Evolutionary conservation across 2,329 filamentous ascomycete species (phyloP).

Genomic region (Dothistroma pini): DNA sequence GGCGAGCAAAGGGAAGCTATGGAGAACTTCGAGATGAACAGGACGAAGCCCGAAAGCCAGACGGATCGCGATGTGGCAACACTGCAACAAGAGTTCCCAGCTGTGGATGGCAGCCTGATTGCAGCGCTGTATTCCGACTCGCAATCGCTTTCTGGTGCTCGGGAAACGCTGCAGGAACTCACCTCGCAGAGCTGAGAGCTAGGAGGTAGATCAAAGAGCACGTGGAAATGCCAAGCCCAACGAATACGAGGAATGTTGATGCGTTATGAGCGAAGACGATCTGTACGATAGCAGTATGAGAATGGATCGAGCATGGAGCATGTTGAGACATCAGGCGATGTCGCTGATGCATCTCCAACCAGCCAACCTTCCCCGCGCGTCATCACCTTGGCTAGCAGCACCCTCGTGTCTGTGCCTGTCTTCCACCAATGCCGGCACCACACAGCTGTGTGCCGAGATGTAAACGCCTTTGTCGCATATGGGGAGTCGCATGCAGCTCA

Average conservation of each 20-base stretch:
- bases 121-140: slow-evolving; percentile 46
- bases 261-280: neutral
- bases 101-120: slow-evolving; percentile 44
- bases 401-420: neutral
- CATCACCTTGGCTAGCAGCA: neutral
- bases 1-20: slow-evolving; percentile 38
- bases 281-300: neutral
- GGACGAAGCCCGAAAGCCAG: slow-evolving; percentile 34
- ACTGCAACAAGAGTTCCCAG: slow-evolving; percentile 43
- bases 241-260: neutral
- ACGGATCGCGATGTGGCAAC: slow-evolving; percentile 42
- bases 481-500: neutral
- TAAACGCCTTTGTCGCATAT: neutral
- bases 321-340: neutral
- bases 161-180: slow-evolving; percentile 45
- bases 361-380: neutral
- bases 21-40: slow-evolving; percentile 45
- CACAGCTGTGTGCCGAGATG: neutral
- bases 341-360: neutral
- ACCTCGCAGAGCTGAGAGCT: slow-evolving; percentile 6
- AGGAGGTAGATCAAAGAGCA: too few relatives aligned
- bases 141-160: slow-evolving; percentile 40
- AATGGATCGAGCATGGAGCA: neutral
- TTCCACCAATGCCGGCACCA: neutral
- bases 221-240: too few relatives aligned